These are phyloP conservation scores for Metarhizium album DNA, from an alignment of 2,329 filamentous ascomycete genomes.

Conservation along the genomic window DNA sequence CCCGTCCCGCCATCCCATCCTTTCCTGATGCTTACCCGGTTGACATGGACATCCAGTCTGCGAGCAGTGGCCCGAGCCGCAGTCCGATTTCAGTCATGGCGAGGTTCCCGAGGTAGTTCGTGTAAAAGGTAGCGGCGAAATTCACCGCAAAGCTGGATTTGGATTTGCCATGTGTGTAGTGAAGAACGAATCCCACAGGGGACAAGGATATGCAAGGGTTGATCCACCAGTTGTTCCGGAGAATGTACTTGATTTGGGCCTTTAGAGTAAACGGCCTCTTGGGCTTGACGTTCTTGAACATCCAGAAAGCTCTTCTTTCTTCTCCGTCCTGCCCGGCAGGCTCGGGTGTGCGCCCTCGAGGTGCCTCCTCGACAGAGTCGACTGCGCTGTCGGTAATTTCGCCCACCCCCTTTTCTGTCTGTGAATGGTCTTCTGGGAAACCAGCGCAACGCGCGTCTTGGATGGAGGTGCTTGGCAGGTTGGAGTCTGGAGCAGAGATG, in stretches of 20 bases:
- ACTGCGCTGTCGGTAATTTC: background rate
- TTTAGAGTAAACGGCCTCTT: background rate
- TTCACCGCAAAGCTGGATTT: background rate
- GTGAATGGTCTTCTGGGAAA: background rate
- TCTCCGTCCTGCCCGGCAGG: background rate
- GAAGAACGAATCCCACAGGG: background rate
- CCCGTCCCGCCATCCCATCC: no score
- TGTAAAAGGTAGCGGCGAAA: background rate
- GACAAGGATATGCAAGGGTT: background rate
- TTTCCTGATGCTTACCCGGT: background rate
- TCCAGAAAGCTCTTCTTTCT: background rate
- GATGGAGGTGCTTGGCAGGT: background rate
- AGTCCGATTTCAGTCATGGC: conserved; percentile 1
- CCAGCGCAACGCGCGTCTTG: background rate
- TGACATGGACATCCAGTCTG: background rate
- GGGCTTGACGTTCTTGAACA: background rate
- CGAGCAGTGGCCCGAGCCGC: background rate
- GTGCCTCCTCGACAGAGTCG: background rate
- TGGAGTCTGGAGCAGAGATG: background rate
- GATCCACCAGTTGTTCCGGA: background rate
- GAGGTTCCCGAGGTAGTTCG: background rate
- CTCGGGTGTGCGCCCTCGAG: background rate
- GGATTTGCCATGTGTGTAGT: background rate
- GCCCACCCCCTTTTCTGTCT: background rate
- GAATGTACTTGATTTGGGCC: background rate